Conservation (phyloP, 352 stramenopile genomes). For the Phytophthora aleatoria region DNA sequence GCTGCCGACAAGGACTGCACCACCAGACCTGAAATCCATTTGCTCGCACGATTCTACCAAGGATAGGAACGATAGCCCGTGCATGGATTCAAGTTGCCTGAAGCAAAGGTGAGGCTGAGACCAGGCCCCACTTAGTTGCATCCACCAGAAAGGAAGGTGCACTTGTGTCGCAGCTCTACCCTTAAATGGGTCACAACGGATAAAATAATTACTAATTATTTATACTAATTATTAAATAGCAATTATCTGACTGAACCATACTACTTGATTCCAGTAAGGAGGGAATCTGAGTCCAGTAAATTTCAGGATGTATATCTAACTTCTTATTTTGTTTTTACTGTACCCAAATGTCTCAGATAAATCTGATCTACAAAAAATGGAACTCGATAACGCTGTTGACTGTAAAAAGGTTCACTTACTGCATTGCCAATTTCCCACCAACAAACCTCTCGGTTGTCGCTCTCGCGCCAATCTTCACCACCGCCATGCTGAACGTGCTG, state of each 20-base stretch:
- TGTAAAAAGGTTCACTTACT: not conserved
- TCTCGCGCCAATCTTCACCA: not conserved
- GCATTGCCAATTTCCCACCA: not conserved
- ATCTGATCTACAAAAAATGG: conserved; percentile 5
- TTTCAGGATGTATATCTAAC: not conserved
- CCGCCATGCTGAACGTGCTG: conserved; percentile 16
- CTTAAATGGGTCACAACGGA: no score
- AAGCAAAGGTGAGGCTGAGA: not conserved
- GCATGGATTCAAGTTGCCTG: conserved; percentile 3
- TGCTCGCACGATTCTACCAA: not conserved
- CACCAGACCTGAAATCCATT: not conserved
- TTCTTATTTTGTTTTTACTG: not conserved
- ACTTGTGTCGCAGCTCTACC: no score
- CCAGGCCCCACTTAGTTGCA: not conserved
- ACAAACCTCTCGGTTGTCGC: not conserved
- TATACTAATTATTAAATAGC: no score
- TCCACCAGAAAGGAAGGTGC: not conserved
- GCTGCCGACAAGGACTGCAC: no score
- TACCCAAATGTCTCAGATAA: not conserved
- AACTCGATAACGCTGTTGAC: not conserved
- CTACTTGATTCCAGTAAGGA: no score
- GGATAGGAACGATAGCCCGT: not conserved
- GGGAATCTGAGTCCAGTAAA: no score
- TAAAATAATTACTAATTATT: no score
- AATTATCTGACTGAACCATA: no score